A percentile compares a stretch with the other conserved stretches of the same genome.
Evolutionary conservation across 2,329 filamentous ascomycete species (phyloP).

Genomic region (Trichophyton mentagrophytes): DNA sequence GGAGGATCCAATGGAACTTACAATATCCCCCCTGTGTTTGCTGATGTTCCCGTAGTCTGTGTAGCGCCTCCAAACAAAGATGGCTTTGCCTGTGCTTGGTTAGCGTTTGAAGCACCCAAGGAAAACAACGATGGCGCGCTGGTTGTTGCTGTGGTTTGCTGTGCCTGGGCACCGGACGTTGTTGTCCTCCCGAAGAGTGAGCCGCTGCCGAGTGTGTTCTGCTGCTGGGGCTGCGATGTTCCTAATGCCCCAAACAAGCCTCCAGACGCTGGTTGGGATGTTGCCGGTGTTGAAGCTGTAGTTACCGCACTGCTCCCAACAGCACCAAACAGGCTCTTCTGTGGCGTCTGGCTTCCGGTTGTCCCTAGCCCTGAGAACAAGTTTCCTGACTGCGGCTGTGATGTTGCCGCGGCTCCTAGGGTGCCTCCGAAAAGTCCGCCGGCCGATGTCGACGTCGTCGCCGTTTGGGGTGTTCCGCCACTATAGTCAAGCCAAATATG

Average conservation of each 20-base stretch:
- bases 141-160: not conserved
- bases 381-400: constrained; percentile 10
- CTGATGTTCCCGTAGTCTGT: constrained; percentile 13
- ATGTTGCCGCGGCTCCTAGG: constrained; percentile 12
- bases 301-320: constrained; percentile 9
- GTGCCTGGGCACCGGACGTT: constrained; percentile 10
- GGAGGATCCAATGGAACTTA: constrained; percentile 16
- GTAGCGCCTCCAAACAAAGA: constrained; percentile 24
- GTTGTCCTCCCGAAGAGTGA: constrained; percentile 17
- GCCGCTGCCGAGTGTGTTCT: constrained; percentile 12
- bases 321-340: constrained; percentile 14
- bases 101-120: not conserved
- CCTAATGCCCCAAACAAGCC: constrained; percentile 10
- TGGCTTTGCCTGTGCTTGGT: not conserved
- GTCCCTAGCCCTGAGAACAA: constrained; percentile 11
- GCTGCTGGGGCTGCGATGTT: constrained; percentile 15
- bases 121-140: not conserved
- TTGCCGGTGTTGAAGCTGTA: constrained; percentile 6
- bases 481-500: not conserved
- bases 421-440: constrained; percentile 24
- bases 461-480: constrained; percentile 7
- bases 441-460: constrained; percentile 11
- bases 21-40: constrained; percentile 23
- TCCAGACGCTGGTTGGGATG: constrained; percentile 2
- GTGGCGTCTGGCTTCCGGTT: constrained; percentile 19